Base-by-base conservation (phyloP, 2,329 filamentous ascomycete species). In the Fusarium succisae region DNA sequence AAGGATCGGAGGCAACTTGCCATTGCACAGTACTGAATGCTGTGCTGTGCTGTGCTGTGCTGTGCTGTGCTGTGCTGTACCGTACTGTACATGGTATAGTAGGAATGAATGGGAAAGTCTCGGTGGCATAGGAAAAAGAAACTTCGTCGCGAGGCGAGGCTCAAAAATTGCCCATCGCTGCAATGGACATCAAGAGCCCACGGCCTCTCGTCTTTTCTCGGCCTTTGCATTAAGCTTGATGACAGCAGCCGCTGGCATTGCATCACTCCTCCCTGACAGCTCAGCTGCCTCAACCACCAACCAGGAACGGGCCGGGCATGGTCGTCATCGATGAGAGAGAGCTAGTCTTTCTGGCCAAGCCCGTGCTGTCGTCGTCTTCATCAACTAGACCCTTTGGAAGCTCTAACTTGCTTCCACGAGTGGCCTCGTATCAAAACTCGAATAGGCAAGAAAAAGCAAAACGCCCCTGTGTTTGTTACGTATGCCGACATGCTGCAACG, bases 221-320 rank as follows among this genome's bases (percentile, higher is more conserved):
- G 35, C 47, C 30, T 50, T 35, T n/a, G 37, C 28, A 69, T 64
- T 62, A 69, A 50, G 35, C 53, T 48, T 60, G n/a, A 47, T 13
- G 24, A 41, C 70, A 60, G 59, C 39, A 47, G 51, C 51, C 51
- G 24, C 45, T 63, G 32, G 26, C n/a, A 53, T 53, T 53, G 32
- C 50, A 37, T 20, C 37, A 35, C 38, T 60, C 37, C 22, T 45
- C 47, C n/a, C 67, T 74, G 68, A 69, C 63, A 66, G 68, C 45
- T 72, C 45, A 69, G 68, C 17, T 72, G 55, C 55, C 35, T 55
- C 20, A 54, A 45, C 35, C 10, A 45, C 41, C 59, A 74, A 26
- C 47, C 59, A 72, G 68, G 68, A 74, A 75, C 72, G 63, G 72
- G 63, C 60, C 71, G 63, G 70, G 24, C 26, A 63, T 63, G 58